Evolutionary conservation across 2,329 filamentous ascomycete genomes (phyloP).

Genomic region (Xylariales sp.): DNA sequence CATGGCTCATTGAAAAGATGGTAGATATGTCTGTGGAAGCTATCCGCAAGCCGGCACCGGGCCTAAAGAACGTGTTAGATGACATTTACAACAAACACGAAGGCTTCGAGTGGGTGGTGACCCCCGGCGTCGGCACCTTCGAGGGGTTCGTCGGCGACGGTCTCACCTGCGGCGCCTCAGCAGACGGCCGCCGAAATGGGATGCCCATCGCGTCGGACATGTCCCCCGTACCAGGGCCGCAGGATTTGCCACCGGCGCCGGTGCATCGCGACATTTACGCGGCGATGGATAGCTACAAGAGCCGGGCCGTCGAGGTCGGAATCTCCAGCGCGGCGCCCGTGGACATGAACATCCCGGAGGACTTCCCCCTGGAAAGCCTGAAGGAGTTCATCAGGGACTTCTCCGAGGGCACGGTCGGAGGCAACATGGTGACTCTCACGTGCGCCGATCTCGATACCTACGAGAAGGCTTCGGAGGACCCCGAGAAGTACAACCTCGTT

Average conservation of each 20-base stretch:
- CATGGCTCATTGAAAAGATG: slow-evolving; percentile 37
- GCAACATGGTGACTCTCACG: slow-evolving; percentile 40
- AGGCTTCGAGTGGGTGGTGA: slow-evolving; percentile 40
- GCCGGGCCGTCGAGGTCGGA: slow-evolving; percentile 31
- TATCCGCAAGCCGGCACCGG: slow-evolving; percentile 28
- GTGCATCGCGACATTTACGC: slow-evolving; percentile 38
- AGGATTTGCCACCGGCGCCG: slow-evolving; percentile 37
- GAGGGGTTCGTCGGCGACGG: slow-evolving; percentile 43
- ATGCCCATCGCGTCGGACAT: slow-evolving; percentile 41
- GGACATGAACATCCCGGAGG: slow-evolving; percentile 44
- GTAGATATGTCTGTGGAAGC: slow-evolving; percentile 31
- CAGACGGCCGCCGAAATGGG: slow-evolving; percentile 40
- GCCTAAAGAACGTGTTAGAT: slow-evolving; percentile 32
- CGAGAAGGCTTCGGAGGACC: slow-evolving; percentile 35
- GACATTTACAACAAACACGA: slow-evolving; percentile 34
- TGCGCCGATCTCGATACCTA: slow-evolving; percentile 42
- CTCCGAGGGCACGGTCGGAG: slow-evolving; percentile 37
- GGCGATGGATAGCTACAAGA: slow-evolving; percentile 32
- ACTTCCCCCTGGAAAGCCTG: slow-evolving; percentile 38
- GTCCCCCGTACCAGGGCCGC: slow-evolving; percentile 38
- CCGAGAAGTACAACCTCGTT: slow-evolving; percentile 41
- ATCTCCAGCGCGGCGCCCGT: slow-evolving; percentile 42
- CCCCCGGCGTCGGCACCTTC: slow-evolving; percentile 40
- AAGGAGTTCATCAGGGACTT: slow-evolving; percentile 34
- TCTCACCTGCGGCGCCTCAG: slow-evolving; percentile 38